A percentile compares a stretch with the other conserved stretches of the same genome.
Conservation (phyloP, 352 stramenopile genomes). For the Thraustochytrium sp. region DNA sequence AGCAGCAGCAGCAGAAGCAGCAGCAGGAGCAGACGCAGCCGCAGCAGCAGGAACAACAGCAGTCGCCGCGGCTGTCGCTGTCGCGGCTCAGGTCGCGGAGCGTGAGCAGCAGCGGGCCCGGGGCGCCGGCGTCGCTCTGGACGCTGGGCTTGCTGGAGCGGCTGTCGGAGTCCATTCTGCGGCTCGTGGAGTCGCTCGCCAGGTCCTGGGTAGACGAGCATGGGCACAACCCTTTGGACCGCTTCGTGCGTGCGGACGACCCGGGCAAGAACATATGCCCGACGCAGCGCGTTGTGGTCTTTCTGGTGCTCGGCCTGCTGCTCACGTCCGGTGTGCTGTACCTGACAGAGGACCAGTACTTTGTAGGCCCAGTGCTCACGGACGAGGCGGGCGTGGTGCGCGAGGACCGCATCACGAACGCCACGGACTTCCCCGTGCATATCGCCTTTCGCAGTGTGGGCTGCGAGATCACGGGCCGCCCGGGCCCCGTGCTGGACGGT, state of each 20-base stretch:
- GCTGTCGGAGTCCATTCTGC: background rate
- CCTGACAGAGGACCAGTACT: conserved; percentile 36
- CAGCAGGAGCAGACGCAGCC: no score
- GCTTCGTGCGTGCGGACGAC: background rate
- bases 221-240: background rate
- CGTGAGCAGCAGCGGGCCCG: no score
- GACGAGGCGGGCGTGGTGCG: background rate
- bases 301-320: background rate
- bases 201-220: background rate
- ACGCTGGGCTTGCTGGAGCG: background rate
- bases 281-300: background rate
- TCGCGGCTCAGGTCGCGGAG: background rate
- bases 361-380: background rate
- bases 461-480: background rate
- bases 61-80: background rate
- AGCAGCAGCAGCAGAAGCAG: no score
- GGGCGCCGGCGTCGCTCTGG: background rate
- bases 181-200: background rate
- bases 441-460: conserved; percentile 36
- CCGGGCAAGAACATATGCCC: background rate
- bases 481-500: background rate
- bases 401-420: conserved; percentile 16
- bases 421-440: conserved; percentile 29
- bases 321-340: background rate
- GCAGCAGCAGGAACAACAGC: background rate